These are phyloP conservation scores for Saprolegnia parasitica DNA, from an alignment of 352 stramenopile species.

Conservation along the genomic window DNA sequence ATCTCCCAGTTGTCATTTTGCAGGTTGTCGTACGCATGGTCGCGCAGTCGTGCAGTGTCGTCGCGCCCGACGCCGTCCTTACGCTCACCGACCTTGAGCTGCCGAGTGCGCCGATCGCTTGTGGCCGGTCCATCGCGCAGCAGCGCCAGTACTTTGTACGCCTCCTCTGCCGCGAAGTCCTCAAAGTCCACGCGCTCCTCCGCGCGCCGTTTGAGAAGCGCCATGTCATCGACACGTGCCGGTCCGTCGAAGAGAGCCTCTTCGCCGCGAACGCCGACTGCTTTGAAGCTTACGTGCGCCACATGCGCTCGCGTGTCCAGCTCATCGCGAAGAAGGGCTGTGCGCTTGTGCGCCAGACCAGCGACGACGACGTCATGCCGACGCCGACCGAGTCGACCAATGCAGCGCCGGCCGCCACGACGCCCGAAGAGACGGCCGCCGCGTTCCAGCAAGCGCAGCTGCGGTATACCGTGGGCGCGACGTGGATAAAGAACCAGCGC, in stretches of 20 bases:
- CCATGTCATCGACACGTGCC: constrained; percentile 14
- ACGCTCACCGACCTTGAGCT: too few relatives aligned
- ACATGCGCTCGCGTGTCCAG: constrained; percentile 13
- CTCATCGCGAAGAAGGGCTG: constrained; percentile 22
- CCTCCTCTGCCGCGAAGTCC: constrained; percentile 6
- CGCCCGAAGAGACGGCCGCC: not conserved
- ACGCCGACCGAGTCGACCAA: not conserved
- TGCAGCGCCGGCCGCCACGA: not conserved
- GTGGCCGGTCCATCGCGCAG: not conserved
- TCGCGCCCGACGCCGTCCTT: too few relatives aligned
- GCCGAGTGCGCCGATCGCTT: too few relatives aligned
- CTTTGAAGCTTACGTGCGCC: constrained; percentile 7
- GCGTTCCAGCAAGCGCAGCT: constrained; percentile 26
- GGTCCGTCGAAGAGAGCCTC: constrained; percentile 3
- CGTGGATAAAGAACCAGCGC: constrained; percentile 19
- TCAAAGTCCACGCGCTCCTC: constrained; percentile 25
- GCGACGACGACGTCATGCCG: not conserved
- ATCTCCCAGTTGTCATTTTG: not conserved
- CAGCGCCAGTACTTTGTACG: constrained; percentile 19
- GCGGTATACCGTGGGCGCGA: not conserved
- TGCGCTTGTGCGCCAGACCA: not conserved
- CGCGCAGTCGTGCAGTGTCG: too few relatives aligned
- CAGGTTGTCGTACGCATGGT: not conserved
- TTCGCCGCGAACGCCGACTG: not conserved
- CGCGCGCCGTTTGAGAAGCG: constrained; percentile 7